Evolutionary conservation across 2,329 filamentous ascomycete genomes (phyloP), one percentile per base, ranked within the genome.

Genomic region (Epichloe amarillans): DNA sequence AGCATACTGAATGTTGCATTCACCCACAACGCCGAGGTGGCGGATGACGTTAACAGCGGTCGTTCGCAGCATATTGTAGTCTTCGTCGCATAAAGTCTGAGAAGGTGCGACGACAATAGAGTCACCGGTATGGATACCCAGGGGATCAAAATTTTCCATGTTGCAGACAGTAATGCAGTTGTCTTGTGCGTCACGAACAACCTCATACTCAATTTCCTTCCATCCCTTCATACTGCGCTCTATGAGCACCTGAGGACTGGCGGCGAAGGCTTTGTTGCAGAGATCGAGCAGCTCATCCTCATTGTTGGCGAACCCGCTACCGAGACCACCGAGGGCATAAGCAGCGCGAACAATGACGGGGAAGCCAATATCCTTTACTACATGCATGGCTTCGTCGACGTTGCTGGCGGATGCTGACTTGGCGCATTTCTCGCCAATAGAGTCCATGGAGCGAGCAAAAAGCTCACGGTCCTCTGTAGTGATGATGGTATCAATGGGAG

Each of bases 101-200:
- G 91, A 97, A 40, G 93, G 93, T 8, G 93, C 93, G 45, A 98
- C 93, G 49, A 98, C 93, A 58, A 98, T 96, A 12, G 91, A 97
- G 66, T 98, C 93, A 67, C 93, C 93, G 3, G 93, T 98, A 64
- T 97, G 93, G 56, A 97, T 97, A 61, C 93, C 93, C 1, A 98
- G 82, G 50, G 93, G 93, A 67, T 98, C 93, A 63, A 98, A 98
- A 72, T 98, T 98, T 73, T 98, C 93, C 93, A 98, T 97, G 74
- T 98, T 98, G 69, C 93, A 98, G 55, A 98, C 93, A 6, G 93
- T 98, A 66, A 98, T 97, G 67, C 93, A 98, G 77, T 97, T 97
- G 72, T 98, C 90, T 60, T 88, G 83, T 52, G 83, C 86, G 73
- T 97, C 93, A 62, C 93, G 85, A 40, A 98, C 93, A 55, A 97